Conservation (phyloP, 1,284 basidiomycete genomes). For the Hypsizygus ulmarius region DNA sequence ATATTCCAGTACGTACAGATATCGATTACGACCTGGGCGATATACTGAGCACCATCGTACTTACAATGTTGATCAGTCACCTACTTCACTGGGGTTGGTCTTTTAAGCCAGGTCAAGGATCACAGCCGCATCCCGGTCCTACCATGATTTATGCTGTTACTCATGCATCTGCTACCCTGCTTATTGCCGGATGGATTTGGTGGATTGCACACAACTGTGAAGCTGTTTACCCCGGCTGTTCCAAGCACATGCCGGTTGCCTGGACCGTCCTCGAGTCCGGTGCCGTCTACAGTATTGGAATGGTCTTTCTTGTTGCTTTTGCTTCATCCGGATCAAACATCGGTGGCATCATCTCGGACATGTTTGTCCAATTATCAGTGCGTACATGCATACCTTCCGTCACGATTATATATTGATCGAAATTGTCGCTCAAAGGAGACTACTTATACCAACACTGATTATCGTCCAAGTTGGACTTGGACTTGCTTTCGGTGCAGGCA, state of each 20-base stretch:
- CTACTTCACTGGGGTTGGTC: neutral
- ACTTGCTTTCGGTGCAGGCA: neutral
- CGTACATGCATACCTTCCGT: neutral
- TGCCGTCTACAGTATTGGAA: constrained; percentile 5
- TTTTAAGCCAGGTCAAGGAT: neutral
- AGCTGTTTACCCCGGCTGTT: neutral
- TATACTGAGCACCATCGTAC: neutral
- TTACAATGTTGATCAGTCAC: neutral
- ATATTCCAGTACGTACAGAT: constrained; percentile 3
- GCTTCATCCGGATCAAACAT: neutral
- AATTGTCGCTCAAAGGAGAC: neutral
- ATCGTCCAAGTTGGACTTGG: constrained; percentile 5
- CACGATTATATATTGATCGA: neutral
- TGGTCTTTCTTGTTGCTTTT: constrained; percentile 3
- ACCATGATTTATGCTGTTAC: constrained; percentile 11
- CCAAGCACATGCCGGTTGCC: neutral
- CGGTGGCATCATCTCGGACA: constrained; percentile 1
- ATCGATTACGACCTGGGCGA: neutral
- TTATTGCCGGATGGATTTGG: constrained; percentile 17
- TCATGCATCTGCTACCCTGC: constrained; percentile 9
- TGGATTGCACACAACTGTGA: constrained; percentile 11
- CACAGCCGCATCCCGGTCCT: constrained; percentile 1
- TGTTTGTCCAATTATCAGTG: constrained; percentile 5
- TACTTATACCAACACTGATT: constrained; percentile 6
- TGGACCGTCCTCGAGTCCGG: constrained; percentile 8